Evolutionary conservation across 2,329 filamentous ascomycete genomes (phyloP), one percentile per base, ranked within the genome.

Genomic region (Pleochaeta shiraiana): DNA sequence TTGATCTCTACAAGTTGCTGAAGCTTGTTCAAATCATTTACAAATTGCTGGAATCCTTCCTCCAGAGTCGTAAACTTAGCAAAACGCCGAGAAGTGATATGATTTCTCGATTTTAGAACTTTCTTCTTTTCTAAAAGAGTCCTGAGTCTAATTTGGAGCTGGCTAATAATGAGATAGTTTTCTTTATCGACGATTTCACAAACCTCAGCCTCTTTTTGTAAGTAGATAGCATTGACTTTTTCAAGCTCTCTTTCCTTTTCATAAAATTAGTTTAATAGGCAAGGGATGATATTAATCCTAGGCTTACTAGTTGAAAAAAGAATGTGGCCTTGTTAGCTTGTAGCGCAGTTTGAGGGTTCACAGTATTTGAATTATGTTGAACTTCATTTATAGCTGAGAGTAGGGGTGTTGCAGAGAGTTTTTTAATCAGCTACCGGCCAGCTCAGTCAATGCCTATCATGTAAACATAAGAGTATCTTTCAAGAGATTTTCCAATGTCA

Each of bases 1-100:
- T 98, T 98, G 73, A 97, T 88, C 74, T 97, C 92, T 68, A 98
- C 90, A 75, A 97, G 98, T 78, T 97, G 93, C 78, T 96, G 90
- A 19, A 98, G 82, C 76, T 98, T 98, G 77, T 95, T 95, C 57
- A 98, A 77, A 73, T 98, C 93, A 72, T 88, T 92, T 72, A 91
- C 91, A 74, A 98, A 98, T 74, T 97, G 90, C 70, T 95, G 90
- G 72, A 97, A 95, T 14, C 93, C 93, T 77, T 98, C 93, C 73
- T 97, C 90, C 24, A 98, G 79, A 0, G 91, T 93, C 34, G 93
- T 90, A 73, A 96, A 96, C 74, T 93, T 93, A 65, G 91, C 89
- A 1, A 93, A 95, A 19, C 89, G 82, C 74, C 93, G 88, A 19
- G 91, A 95, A 66, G 87, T 82, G 19, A 86, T 85, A 68, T 87